A percentile compares a stretch with the other conserved stretches of the same genome.
Conservation (phyloP, 495 filamentous ascomycete species). For the Xylaria cubensis region DNA sequence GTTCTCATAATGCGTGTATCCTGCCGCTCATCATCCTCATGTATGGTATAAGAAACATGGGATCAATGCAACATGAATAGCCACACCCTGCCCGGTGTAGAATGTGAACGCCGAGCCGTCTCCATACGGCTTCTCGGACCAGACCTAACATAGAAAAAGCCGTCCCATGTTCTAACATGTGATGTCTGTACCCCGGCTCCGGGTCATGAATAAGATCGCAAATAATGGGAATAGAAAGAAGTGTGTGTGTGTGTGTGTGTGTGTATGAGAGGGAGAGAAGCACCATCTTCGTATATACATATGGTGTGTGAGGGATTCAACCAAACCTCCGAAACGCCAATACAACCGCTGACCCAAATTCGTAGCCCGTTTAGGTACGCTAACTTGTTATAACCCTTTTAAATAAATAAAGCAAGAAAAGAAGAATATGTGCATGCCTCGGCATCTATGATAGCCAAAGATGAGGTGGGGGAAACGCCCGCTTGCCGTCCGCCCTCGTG, state of each 20-base stretch:
- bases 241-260: too few species aligned
- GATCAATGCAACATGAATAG: not conserved
- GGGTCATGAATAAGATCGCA: not conserved
- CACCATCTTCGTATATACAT: slow-evolving; percentile 14
- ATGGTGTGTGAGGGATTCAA: not conserved
- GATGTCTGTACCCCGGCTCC: not conserved
- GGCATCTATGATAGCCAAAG: slow-evolving; percentile 24
- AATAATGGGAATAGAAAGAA: not conserved
- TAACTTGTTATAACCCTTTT: not conserved
- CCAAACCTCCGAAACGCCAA: slow-evolving; percentile 12
- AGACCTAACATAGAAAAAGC: slow-evolving; percentile 1
- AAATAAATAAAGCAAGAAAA: not conserved
- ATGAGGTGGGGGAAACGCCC: slow-evolving; percentile 27
- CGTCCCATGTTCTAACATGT: not conserved
- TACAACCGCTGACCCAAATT: not conserved
- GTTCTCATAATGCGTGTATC: slow-evolving; percentile 13
- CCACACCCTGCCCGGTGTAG: not conserved
- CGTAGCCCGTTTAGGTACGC: not conserved
- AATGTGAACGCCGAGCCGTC: not conserved
- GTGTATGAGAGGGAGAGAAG: not conserved
- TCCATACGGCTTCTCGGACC: not conserved
- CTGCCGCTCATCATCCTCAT: slow-evolving; percentile 17
- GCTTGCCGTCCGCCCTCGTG: slow-evolving; percentile 37
- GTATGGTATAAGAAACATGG: slow-evolving; percentile 5
- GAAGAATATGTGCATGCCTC: not conserved